phyloP scores from a whole-genome alignment of 73 alveolate species.

The Paramecium pentaurelia region DNA sequence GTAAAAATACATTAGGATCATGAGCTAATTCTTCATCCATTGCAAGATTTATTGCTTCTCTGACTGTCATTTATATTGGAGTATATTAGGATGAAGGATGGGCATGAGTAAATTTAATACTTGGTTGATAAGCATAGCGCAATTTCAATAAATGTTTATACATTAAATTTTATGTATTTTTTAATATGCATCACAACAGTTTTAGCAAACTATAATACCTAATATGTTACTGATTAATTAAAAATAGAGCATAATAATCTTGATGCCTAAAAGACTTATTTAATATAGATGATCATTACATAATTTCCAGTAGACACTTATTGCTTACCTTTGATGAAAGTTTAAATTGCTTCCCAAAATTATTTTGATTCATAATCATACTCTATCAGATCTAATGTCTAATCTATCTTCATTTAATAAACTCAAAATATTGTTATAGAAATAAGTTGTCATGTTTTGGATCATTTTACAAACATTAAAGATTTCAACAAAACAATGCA shows the following conservation, averaged over 20 bases:
- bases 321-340: not conserved
- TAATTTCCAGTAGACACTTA: not conserved
- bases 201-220: not conserved
- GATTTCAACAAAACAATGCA: not conserved
- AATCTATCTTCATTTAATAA: not conserved
- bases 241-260: not conserved
- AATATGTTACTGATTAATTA: not conserved
- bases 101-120: not conserved
- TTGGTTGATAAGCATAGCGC: not conserved
- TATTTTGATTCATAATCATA: not conserved
- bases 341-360: not conserved
- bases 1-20: conserved; percentile 80
- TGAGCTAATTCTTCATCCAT: conserved; percentile 87
- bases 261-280: not conserved
- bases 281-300: not conserved
- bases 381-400: not conserved
- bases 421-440: not conserved
- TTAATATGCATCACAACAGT: not conserved
- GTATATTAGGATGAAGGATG: not conserved
- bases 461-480: not conserved
- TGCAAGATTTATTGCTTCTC: conserved; percentile 89
- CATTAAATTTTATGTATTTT: not conserved
- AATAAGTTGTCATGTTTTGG: not conserved
- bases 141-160: not conserved
- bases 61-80: conserved; percentile 69